Conservation (phyloP, 2,329 filamentous ascomycete species). For the Colletotrichum theobromicola region DNA sequence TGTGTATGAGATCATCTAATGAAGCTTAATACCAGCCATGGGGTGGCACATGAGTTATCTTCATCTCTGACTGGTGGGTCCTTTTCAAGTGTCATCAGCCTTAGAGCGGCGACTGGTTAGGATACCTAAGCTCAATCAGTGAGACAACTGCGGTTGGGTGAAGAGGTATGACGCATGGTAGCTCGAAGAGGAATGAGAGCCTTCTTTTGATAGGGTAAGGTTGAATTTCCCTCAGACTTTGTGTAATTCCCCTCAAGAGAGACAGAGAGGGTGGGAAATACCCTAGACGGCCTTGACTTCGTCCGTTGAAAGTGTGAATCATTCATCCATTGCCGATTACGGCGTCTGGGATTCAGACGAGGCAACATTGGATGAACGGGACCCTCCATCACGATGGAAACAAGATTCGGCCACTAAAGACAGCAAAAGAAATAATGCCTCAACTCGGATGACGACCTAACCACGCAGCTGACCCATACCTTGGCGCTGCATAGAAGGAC, state of each 20-base stretch:
- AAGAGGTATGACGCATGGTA: not conserved
- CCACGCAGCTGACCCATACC: not conserved
- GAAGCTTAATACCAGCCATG: not conserved
- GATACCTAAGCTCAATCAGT: not conserved
- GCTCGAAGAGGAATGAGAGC: not conserved
- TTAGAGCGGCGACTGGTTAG: not conserved
- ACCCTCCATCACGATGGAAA: not conserved
- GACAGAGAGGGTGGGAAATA: not conserved
- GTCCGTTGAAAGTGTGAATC: not conserved
- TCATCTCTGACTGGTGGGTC: not conserved
- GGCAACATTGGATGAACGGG: not conserved
- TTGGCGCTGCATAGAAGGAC: not conserved
- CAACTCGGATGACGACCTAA: not conserved
- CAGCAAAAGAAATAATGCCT: conserved; percentile 4
- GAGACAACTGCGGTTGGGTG: not conserved
- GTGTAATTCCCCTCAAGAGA: not conserved
- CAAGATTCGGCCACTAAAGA: not conserved
- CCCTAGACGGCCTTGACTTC: not conserved
- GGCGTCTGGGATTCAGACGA: not conserved
- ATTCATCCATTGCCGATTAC: not conserved
- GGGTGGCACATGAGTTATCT: not conserved
- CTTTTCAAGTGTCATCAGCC: not conserved
- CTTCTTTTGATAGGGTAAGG: not conserved
- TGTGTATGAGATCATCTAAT: no score
- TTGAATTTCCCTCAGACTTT: not conserved